Base-by-base conservation (phyloP, 441 rosid genomes). In the Raphanus hybrid region DNA sequence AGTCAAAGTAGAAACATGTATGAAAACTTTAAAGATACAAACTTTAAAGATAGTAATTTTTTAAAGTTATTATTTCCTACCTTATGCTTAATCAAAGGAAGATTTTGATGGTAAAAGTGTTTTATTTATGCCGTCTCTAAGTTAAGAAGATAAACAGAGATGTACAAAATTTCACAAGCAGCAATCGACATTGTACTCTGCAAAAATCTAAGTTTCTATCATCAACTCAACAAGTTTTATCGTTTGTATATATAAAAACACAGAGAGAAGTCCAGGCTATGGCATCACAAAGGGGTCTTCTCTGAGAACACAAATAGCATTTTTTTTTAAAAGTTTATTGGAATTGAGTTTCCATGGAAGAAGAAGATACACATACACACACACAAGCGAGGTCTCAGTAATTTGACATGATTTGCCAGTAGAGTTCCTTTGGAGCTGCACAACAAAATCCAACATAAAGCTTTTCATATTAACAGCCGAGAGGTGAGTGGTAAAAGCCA, bases 401-500 rank as follows among this genome's bases (percentile, higher is more conserved):
- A 81, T 89, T 88, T 3, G 92, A 79, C 96, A 93, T 85, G 26
- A 77, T 85, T 79, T 85, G 81, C 78, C 84, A 78, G 35, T 89
- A 93, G 50, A 85, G 86, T 77, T 93, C 97, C 86, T 87, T 91
- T 14, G 97, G 97, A 52, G 58, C 58, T 52, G 58, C 58, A 52
- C 58, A 52, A 52, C 58, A 52, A 52, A 27, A 29, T n/a, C 16
- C 16, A 48, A 48, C 55, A 48, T 48, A 48, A 48, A 48, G 52
- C 12, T 11, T 11, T 11, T 43, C 52, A 11, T 43, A 43, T 43
- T 11, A 43, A 43, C 52, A 43, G 1, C 48, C 48, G 4, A 11
- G 14, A 43, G 55, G 55, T 48, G 7, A 48, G 55, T 48, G 55
- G 55, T 48, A 29, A 48, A 45, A 48, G 7, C 5, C 6, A 29